Evolutionary conservation across 352 stramenopile species (phyloP), one percentile per base, ranked within the genome.

Genomic region (Phytophthora multivora): DNA sequence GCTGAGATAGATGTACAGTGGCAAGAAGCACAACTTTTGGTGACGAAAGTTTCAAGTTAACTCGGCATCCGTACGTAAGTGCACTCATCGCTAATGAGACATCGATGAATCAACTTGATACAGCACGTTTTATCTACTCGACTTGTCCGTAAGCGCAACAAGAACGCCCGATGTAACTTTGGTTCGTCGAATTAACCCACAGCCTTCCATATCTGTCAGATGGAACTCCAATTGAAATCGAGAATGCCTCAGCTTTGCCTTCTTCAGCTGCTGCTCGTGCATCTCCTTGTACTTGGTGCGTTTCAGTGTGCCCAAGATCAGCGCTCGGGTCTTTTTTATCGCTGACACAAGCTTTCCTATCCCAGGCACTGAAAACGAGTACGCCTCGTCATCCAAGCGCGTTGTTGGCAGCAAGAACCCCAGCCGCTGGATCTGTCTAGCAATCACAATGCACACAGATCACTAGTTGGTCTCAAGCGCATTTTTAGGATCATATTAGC

Each of bases 211-310:
- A 50, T 89, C 81, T 0, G 75, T 52, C 4, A 89, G 56, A 61
- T 90, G 79, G 51, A 80, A 90, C 28, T 86, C 75, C 21, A 85
- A 42, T 12, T 71, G 53, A 48, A 90, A 82, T 15, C n/a, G 36
- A 13, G 81, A 86, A 63, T 85, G 65, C 42, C 72, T 77, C n/a
- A 83, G 62, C 45, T 83, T 89, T 47, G 59, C 46, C 55, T 89
- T 86, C 60, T 86, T 79, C 47, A 90, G 66, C 66, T 89, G 79
- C 39, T 75, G 63, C 52, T 89, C 79, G 7, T 73, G 63, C n/a
- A 75, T 58, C 40, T 89, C 79, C 54, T 85, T 88, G 59, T 85
- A 89, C 51, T 79, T 78, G 16, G 75, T 79, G 51, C 79, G 79
- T 61, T 85, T 86, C 35, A 90, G 54, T 13, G 67, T 69, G 12